Evolutionary conservation across 2,329 filamentous ascomycete species (phyloP).

Genomic region (Aspergillus sergii): DNA sequence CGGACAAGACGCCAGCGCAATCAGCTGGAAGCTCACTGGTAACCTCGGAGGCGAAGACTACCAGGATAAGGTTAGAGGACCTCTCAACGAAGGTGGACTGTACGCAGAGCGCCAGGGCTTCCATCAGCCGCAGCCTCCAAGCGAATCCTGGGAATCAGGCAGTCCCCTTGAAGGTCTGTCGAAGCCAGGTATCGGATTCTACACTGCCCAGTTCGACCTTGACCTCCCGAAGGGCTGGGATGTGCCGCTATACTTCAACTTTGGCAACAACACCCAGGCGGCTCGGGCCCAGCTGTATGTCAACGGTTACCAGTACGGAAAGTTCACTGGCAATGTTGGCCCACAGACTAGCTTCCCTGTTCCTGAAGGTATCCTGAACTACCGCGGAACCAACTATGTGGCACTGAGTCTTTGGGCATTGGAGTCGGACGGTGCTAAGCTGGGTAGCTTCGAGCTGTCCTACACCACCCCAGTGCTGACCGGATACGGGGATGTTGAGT

Average conservation of each 20-base stretch:
- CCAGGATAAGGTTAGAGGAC: slow-evolving; percentile 53
- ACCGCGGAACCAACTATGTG: slow-evolving; percentile 69
- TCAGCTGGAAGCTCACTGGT: slow-evolving; percentile 61
- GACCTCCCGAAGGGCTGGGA: slow-evolving; percentile 57
- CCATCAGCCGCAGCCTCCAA: slow-evolving; percentile 55
- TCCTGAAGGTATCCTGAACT: slow-evolving; percentile 72
- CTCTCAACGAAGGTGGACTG: slow-evolving; percentile 61
- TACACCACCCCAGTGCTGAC: slow-evolving; percentile 55
- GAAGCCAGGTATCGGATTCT: slow-evolving; percentile 55
- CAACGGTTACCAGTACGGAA: slow-evolving; percentile 75
- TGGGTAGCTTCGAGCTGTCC: slow-evolving; percentile 57
- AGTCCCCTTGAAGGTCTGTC: slow-evolving; percentile 46
- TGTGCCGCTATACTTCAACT: slow-evolving; percentile 57
- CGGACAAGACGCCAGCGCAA: slow-evolving; percentile 36
- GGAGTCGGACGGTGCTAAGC: slow-evolving; percentile 57
- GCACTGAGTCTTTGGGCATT: slow-evolving; percentile 70
- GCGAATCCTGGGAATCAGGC: slow-evolving; percentile 33
- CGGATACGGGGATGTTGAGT: slow-evolving; percentile 49
- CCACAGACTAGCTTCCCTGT: slow-evolving; percentile 73
- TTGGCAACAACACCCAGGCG: slow-evolving; percentile 50
- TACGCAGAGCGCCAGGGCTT: slow-evolving; percentile 59
- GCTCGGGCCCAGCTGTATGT: slow-evolving; percentile 67
- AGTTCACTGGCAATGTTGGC: slow-evolving; percentile 70
- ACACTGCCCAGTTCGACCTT: slow-evolving; percentile 54
- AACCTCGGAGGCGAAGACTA: slow-evolving; percentile 62